A percentile compares a stretch with the other conserved stretches of the same genome.
phyloP scores from a whole-genome alignment of 2,329 filamentous ascomycete species.

The Colletotrichum melonis region DNA sequence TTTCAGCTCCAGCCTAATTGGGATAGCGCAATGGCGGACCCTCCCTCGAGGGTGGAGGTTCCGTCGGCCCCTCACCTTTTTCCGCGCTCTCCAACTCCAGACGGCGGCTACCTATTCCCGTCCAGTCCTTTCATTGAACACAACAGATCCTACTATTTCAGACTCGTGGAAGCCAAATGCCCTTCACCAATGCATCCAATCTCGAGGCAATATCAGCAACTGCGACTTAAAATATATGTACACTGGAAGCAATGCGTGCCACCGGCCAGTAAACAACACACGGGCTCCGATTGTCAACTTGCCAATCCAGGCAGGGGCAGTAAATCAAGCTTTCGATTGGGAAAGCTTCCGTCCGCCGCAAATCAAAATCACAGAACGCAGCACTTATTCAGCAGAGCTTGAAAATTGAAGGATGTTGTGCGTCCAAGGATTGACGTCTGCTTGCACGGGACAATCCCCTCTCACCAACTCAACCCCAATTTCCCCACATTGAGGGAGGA shows the following conservation, averaged over 20 bases:
- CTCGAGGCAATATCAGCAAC: not conserved
- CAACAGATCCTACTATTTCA: not conserved
- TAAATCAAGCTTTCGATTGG: not conserved
- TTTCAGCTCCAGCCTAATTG: constrained; percentile 10
- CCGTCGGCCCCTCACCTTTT: constrained; percentile 5
- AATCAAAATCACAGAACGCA: not conserved
- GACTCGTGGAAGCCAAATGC: not conserved
- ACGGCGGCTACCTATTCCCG: not conserved
- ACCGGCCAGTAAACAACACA: not conserved
- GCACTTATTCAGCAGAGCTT: not conserved
- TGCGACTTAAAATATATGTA: not conserved
- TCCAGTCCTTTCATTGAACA: not conserved
- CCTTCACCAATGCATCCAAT: not conserved
- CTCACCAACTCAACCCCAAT: not conserved
- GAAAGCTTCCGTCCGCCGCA: not conserved
- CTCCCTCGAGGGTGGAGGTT: not conserved
- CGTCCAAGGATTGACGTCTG: not conserved
- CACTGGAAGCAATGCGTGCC: not conserved
- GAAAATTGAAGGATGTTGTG: not conserved
- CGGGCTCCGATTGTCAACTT: too few relatives aligned
- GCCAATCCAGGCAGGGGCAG: too few relatives aligned
- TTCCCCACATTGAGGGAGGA: not conserved
- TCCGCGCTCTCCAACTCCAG: not conserved
- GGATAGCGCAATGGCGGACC: not conserved
- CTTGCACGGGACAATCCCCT: not conserved